A percentile compares a stretch with the other conserved stretches of the same genome.
phyloP scores from a whole-genome alignment of 2,329 filamentous ascomycete genomes.

The Diaporthe sp. region DNA sequence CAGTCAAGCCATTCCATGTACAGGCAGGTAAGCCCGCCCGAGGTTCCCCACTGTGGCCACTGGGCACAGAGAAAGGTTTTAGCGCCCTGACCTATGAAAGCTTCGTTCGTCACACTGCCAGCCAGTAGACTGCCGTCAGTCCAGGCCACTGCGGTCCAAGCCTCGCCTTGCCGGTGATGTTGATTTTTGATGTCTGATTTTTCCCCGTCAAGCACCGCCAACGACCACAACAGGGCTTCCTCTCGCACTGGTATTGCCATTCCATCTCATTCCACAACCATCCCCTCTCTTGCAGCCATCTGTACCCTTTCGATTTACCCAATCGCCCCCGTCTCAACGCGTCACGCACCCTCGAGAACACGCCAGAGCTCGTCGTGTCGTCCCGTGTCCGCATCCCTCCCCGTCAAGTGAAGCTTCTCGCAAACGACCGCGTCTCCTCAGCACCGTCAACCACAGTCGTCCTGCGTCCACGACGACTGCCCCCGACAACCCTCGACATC shows the following conservation, averaged over 20 bases:
- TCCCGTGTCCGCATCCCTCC: constrained; percentile 13
- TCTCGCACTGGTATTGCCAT: constrained; percentile 24
- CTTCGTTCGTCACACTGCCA: constrained; percentile 29
- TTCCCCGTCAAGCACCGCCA: constrained; percentile 33
- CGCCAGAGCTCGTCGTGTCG: constrained; percentile 26
- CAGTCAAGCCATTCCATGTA: neutral
- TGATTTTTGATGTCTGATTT: constrained; percentile 30
- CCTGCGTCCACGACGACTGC: neutral
- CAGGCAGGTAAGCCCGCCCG: neutral
- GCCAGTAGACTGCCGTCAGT: neutral
- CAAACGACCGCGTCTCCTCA: constrained; percentile 11
- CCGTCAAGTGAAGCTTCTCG: constrained; percentile 15
- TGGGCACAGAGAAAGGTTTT: constrained; percentile 29
- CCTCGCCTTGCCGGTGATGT: constrained; percentile 25
- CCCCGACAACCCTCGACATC: constrained; percentile 5
- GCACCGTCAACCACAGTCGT: neutral
- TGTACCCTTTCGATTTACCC: constrained; percentile 13
- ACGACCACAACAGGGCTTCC: constrained; percentile 26
- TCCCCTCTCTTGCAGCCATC: constrained; percentile 16
- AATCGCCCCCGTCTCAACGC: constrained; percentile 23
- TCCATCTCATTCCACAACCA: constrained; percentile 18
- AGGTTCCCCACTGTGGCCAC: constrained; percentile 24
- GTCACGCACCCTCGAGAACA: neutral
- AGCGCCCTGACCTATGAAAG: constrained; percentile 33
- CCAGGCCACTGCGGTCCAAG: constrained; percentile 18